A percentile compares a stretch with the other conserved stretches of the same genome.
Conservation (phyloP, 768 basidiomycete genomes). For the Peribolospora kevripleyi region DNA sequence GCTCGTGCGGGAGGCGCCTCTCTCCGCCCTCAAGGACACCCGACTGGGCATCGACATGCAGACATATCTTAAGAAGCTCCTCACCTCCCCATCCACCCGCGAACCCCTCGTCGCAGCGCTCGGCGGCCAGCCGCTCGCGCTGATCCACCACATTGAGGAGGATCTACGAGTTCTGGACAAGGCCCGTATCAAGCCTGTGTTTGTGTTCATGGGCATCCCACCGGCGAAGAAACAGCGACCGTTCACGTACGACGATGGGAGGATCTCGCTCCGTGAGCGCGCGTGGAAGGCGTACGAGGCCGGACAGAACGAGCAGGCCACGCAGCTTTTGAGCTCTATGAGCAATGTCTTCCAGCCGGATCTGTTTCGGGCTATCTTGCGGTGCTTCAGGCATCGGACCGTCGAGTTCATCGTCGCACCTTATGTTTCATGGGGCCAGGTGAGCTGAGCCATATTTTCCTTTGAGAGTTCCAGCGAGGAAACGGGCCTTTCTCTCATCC, state of each 20-base stretch:
- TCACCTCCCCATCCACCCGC: conserved; percentile 35
- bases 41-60: conserved; percentile 92
- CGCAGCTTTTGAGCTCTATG: conserved; percentile 38
- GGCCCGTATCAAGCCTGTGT: conserved; percentile 88
- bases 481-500: neutral
- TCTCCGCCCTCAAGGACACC: conserved; percentile 62
- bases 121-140: conserved; percentile 73
- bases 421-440: conserved; percentile 87
- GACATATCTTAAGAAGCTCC: conserved; percentile 58
- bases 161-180: conserved; percentile 79
- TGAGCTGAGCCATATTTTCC: conserved; percentile 22
- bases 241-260: conserved; percentile 19
- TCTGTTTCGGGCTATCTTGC: conserved; percentile 74
- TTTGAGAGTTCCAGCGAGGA: neutral
- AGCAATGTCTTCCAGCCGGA: conserved; percentile 47
- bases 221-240: conserved; percentile 48
- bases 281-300: conserved; percentile 89
- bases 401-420: conserved; percentile 93
- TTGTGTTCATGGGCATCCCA: conserved; percentile 76
- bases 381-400: conserved; percentile 78
- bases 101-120: conserved; percentile 87
- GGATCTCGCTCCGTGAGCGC: conserved; percentile 27
- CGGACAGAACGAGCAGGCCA: conserved; percentile 71
- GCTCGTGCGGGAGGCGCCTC: conserved; percentile 55
- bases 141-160: conserved; percentile 65